Conservation (phyloP, 2,329 filamentous ascomycete species). For the Alternaria burnsii region DNA sequence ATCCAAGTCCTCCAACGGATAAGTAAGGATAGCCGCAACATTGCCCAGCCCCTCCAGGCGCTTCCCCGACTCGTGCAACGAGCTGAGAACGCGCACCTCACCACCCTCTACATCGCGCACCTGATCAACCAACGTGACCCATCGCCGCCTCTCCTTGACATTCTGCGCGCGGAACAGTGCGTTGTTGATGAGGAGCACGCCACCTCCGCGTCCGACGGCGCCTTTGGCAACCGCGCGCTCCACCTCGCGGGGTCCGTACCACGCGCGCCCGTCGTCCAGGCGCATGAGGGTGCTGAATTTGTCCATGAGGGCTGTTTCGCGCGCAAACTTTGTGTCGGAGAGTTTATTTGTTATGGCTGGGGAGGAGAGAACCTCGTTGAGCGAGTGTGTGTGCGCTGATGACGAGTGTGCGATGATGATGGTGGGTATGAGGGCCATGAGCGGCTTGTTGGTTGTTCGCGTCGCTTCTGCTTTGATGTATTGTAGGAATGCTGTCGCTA, state of each 20-base stretch:
- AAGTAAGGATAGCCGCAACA: slow-evolving; percentile 89
- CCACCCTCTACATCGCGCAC: slow-evolving; percentile 84
- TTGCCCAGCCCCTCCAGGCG: slow-evolving; percentile 83
- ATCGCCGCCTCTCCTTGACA: slow-evolving; percentile 76
- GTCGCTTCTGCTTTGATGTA: slow-evolving; percentile 72
- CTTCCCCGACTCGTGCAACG: slow-evolving; percentile 91
- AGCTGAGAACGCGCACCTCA: slow-evolving; percentile 87
- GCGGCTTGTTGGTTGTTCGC: slow-evolving; percentile 74
- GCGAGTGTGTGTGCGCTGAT: slow-evolving; percentile 83
- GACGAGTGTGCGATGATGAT: slow-evolving; percentile 81
- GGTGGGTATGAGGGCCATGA: slow-evolving; percentile 69
- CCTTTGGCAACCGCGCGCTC: slow-evolving; percentile 84
- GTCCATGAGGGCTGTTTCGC: slow-evolving; percentile 85
- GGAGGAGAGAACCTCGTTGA: slow-evolving; percentile 86
- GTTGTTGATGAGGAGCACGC: slow-evolving; percentile 86
- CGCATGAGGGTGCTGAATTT: slow-evolving; percentile 80
- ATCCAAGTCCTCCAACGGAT: slow-evolving; percentile 82
- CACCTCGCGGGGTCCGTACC: slow-evolving; percentile 87
- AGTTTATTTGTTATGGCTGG: slow-evolving; percentile 79
- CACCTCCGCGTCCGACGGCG: slow-evolving; percentile 86
- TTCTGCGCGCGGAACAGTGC: slow-evolving; percentile 85
- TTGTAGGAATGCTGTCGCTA: slow-evolving; percentile 79
- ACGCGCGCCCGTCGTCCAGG: slow-evolving; percentile 85
- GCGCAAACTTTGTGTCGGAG: slow-evolving; percentile 85
- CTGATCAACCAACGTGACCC: slow-evolving; percentile 85